Base-by-base conservation (phyloP, 495 filamentous ascomycete species). In the Xylaria telfairii region DNA sequence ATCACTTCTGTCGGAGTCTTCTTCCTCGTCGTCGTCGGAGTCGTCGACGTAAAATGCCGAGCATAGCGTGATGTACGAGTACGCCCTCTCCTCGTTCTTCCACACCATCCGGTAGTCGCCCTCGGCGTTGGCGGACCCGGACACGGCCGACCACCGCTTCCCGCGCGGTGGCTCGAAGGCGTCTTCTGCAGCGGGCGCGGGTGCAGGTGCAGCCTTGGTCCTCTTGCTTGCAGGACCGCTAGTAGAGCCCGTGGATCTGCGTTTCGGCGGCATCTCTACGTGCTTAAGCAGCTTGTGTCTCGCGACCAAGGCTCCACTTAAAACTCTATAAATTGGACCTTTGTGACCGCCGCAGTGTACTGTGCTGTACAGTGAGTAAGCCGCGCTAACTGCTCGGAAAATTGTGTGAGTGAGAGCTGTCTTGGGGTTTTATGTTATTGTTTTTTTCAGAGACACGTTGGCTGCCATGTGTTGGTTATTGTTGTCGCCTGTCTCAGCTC, bases 71-170 rank as follows among this genome's bases (percentile, higher is more conserved):
- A 81, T 67, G 51, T 68, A 83, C 0, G 65, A 46, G 67, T 82
- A 83, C 0, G 76, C 77, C 65, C 67, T 74, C 13, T 78, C 66
- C 9, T 74, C 72, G 47, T 80, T 64, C 54, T 70, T 70, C 47
- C 67, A 75, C 4, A 44, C 54, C 3, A 71, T 65, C 56, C 74
- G 71, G 70, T 83, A 84, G 17, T 72, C 61, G 0, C 39, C 32
- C 34, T 83, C 79, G 30, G 73, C 70, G 63, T 86, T 85, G 32
- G 75, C 82, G 4, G 83, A 85, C 47, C 42, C 77, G 1, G 83
- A 84, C 3, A 83, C 65, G 17, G 70, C 64, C 13, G 78, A 71
- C 83, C 83, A 85, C 24, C 82, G 81, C 56, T 75, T 72, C 73
- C 70, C 79, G 28, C 73, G 69, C 26, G 77, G 74, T 37, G 74